Conservation (phyloP, 2,329 filamentous ascomycete species). For the Aspergillus persii region DNA sequence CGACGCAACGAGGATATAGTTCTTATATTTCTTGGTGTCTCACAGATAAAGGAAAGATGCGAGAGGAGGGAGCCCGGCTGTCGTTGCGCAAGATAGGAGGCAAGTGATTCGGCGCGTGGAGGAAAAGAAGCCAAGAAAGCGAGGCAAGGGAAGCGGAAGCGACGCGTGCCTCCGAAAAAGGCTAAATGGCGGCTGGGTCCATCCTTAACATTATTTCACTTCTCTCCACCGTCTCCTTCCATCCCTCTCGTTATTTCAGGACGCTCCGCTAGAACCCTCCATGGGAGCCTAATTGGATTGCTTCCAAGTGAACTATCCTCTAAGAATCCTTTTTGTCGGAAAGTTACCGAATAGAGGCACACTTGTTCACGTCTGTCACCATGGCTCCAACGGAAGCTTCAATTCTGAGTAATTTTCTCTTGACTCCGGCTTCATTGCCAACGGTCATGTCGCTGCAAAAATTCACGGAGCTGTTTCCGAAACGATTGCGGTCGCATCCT, state of each 20-base stretch:
- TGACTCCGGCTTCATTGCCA: slow-evolving; percentile 71
- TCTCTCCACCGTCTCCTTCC: slow-evolving; percentile 2
- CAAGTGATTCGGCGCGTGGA: neutral
- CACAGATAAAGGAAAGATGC: neutral
- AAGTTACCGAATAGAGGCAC: neutral
- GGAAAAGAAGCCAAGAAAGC: neutral
- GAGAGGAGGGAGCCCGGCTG: neutral
- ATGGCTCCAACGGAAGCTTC: slow-evolving; percentile 74
- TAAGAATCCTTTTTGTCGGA: neutral
- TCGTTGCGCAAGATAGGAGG: neutral
- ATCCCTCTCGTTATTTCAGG: neutral
- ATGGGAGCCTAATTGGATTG: neutral
- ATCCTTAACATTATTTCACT: neutral
- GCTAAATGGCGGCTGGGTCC: neutral
- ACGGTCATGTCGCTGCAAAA: slow-evolving; percentile 70
- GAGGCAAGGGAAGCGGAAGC: slow-evolving; percentile 8
- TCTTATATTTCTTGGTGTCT: neutral
- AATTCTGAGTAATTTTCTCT: slow-evolving; percentile 74
- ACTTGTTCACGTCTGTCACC: slow-evolving; percentile 16
- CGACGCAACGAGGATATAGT: neutral
- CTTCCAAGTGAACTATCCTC: neutral
- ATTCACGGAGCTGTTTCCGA: slow-evolving; percentile 76
- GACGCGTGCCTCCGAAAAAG: slow-evolving; percentile 7
- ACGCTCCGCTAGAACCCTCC: neutral
- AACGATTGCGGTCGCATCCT: slow-evolving; percentile 61